Conservation (phyloP, 768 basidiomycete genomes). For the Podaxis sp. region DNA sequence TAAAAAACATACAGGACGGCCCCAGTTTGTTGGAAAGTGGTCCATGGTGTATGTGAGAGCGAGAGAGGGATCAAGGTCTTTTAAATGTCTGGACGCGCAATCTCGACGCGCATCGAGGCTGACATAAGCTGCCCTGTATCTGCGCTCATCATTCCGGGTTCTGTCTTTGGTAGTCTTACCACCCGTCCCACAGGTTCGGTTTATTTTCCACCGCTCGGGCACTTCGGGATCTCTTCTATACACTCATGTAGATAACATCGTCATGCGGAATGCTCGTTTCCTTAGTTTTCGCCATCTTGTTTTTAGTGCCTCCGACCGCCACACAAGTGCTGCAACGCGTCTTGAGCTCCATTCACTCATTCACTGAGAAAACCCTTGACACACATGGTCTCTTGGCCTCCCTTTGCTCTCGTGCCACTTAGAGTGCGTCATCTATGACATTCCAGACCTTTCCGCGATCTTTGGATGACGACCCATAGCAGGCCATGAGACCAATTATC, state of each 20-base stretch:
- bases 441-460: neutral
- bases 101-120: constrained; percentile 25
- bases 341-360: neutral
- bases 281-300: neutral
- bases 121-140: constrained; percentile 17
- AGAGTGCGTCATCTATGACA: constrained; percentile 1
- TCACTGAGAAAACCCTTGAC: neutral
- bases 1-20: constrained; percentile 60
- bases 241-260: neutral
- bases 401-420: neutral
- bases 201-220: neutral
- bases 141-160: neutral
- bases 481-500: neutral
- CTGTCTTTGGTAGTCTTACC: neutral
- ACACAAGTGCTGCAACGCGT: neutral
- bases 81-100: constrained; percentile 20
- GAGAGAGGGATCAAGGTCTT: constrained; percentile 4
- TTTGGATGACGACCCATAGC: neutral
- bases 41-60: constrained; percentile 46
- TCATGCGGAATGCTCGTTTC: neutral
- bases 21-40: constrained; percentile 84
- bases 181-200: neutral
- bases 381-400: neutral
- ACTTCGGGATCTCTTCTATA: neutral
- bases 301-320: neutral